phyloP scores from a whole-genome alignment of 176 grass and related monocot species.

The Melocanna baccifera region DNA sequence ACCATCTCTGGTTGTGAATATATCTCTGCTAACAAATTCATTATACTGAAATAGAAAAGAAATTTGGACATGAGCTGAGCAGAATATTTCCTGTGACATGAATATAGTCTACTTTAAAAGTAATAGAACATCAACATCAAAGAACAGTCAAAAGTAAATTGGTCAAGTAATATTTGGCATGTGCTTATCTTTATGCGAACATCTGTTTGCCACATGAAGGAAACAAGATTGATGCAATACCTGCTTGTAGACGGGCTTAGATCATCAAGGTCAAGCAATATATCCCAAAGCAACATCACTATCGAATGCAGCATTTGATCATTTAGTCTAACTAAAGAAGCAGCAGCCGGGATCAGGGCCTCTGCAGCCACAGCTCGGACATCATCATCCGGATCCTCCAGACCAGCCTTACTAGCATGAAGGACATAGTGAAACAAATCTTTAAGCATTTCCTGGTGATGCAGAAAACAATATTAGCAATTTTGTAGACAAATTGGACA shows the following conservation, averaged over 20 bases:
- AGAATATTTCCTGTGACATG: constrained; percentile 15
- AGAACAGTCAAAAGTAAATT: not conserved
- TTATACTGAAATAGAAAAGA: constrained; percentile 70
- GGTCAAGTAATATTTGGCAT: not conserved
- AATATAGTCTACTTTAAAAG: not conserved
- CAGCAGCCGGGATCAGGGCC: constrained; percentile 84
- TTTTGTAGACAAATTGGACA: not conserved
- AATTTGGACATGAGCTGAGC: constrained; percentile 15
- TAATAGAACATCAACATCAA: constrained; percentile 2
- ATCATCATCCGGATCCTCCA: constrained; percentile 97
- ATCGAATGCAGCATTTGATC: constrained; percentile 77
- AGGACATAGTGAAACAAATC: constrained; percentile 78
- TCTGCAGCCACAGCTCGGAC: constrained; percentile 98
- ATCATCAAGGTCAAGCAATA: constrained; percentile 97
- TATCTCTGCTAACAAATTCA: constrained; percentile 99
- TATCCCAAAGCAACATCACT: constrained; percentile 99
- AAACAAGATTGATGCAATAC: constrained; percentile 41
- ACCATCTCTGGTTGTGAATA: constrained; percentile 96
- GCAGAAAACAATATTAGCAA: constrained; percentile 24
- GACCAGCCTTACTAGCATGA: constrained; percentile 91
- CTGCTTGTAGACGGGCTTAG: constrained; percentile 98
- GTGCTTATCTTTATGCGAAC: not conserved
- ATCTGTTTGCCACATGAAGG: not conserved
- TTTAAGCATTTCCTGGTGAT: constrained; percentile 83
- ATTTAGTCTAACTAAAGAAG: constrained; percentile 79